Conservation (phyloP, 208 protist genomes). For the Leishmania arabica region DNA sequence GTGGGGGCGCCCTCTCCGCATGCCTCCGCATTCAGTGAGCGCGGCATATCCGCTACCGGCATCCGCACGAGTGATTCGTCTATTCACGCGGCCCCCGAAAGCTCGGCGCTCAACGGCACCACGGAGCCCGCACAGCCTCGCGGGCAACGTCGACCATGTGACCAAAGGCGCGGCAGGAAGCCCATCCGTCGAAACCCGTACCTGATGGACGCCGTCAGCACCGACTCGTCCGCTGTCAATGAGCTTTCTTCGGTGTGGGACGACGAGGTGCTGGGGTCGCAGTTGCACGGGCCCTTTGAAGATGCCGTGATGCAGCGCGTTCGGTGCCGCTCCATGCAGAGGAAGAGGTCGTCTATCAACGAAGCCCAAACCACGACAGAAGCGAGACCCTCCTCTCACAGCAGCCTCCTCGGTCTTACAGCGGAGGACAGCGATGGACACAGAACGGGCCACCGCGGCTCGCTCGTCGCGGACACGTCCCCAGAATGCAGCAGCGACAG, state of each 20-base stretch:
- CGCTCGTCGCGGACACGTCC: neutral
- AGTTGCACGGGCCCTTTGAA: constrained; percentile 17
- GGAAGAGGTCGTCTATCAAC: neutral
- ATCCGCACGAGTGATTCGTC: neutral
- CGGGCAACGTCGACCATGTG: neutral
- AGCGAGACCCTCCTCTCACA: neutral
- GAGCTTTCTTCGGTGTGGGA: constrained; percentile 17
- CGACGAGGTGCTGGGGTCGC: constrained; percentile 12
- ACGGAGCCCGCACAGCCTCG: neutral
- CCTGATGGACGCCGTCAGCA: constrained; percentile 20
- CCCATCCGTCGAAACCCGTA: constrained; percentile 11
- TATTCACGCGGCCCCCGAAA: neutral
- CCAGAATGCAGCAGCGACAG: too few species aligned
- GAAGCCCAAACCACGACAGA: neutral
- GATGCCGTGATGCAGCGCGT: neutral
- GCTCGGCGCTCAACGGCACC: neutral
- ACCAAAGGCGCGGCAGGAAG: neutral
- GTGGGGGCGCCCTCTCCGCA: neutral
- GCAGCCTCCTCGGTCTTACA: neutral
- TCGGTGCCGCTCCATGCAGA: neutral
- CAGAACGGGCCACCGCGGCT: neutral
- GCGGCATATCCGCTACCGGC: neutral
- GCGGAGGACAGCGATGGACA: neutral
- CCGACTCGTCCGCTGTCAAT: neutral
- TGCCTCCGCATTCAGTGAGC: neutral